Conservation (phyloP, 2,329 filamentous ascomycete species). For the Coccinonectria pachysandricola region DNA sequence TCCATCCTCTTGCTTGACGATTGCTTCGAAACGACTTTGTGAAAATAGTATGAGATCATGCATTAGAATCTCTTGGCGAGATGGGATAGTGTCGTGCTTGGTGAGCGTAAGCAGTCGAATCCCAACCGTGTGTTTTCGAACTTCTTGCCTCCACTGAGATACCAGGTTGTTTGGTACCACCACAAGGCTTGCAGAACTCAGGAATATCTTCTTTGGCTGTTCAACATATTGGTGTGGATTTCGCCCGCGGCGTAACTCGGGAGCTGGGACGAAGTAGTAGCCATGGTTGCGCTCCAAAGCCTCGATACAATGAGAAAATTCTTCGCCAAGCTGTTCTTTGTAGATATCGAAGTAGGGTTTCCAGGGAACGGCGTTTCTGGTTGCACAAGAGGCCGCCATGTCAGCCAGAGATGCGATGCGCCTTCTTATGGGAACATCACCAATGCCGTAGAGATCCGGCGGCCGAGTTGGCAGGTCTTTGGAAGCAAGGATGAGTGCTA, state of each 20-base stretch:
- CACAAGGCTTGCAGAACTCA: conserved; percentile 63
- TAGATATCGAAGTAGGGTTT: conserved; percentile 49
- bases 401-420: conserved; percentile 55
- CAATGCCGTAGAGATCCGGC: conserved; percentile 47
- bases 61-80: conserved; percentile 44
- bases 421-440: conserved; percentile 27
- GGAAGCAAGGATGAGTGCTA: conserved; percentile 68
- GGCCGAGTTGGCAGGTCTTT: conserved; percentile 55
- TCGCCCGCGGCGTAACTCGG: conserved; percentile 24
- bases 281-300: conserved; percentile 49
- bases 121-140: conserved; percentile 61
- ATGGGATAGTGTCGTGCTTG: conserved; percentile 44
- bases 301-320: conserved; percentile 43
- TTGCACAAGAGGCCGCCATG: conserved; percentile 64
- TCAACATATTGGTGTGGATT: conserved; percentile 6
- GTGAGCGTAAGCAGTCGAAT: conserved; percentile 57
- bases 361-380: conserved; percentile 61
- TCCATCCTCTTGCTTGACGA: conserved; percentile 28
- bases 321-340: conserved; percentile 32
- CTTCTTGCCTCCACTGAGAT: conserved; percentile 75
- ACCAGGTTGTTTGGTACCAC: conserved; percentile 77
- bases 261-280: conserved; percentile 45
- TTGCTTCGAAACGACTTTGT: conserved; percentile 57
- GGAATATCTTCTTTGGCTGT: conserved; percentile 40
- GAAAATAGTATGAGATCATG: conserved; percentile 76